A percentile compares a stretch with the other conserved stretches of the same genome.
These are phyloP conservation scores for Penicillium bovifimosum DNA, from an alignment of 495 filamentous ascomycete species.

Conservation along the genomic window DNA sequence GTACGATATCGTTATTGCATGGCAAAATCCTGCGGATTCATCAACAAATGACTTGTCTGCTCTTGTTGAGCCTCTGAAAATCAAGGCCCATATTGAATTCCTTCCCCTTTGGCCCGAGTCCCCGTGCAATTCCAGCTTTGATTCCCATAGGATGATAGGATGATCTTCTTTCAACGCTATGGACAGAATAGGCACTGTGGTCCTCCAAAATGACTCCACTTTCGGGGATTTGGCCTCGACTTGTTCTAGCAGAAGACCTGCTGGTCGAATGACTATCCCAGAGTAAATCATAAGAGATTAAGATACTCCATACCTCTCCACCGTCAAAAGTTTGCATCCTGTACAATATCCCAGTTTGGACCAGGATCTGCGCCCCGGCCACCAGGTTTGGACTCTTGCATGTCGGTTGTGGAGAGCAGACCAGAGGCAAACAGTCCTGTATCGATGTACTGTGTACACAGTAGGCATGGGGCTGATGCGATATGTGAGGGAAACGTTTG, in stretches of 20 bases:
- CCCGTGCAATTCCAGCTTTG: neutral
- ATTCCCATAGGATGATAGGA: neutral
- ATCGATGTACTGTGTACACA: too few species aligned
- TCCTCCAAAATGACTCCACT: constrained; percentile 1
- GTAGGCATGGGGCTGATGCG: neutral
- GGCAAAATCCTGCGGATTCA: too few species aligned
- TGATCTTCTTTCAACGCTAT: neutral
- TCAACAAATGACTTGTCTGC: neutral
- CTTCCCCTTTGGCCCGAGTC: neutral
- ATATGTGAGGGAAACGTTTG: too few species aligned
- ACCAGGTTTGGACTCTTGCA: neutral
- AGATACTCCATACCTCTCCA: neutral
- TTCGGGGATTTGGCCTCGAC: constrained; percentile 9
- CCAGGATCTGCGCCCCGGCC: constrained; percentile 2
- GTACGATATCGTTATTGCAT: too few species aligned
- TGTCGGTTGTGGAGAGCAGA: constrained; percentile 12
- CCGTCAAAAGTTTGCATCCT: constrained; percentile 2
- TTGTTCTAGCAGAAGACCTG: constrained; percentile 7
- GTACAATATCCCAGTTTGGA: neutral
- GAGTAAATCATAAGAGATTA: neutral
- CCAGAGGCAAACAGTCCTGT: neutral
- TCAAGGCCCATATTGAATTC: too few species aligned
- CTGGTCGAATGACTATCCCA: neutral
- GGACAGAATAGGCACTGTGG: neutral
- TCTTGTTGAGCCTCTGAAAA: too few species aligned